phyloP scores from a whole-genome alignment of 495 filamentous ascomycete species.

The Penicillium fimorum region DNA sequence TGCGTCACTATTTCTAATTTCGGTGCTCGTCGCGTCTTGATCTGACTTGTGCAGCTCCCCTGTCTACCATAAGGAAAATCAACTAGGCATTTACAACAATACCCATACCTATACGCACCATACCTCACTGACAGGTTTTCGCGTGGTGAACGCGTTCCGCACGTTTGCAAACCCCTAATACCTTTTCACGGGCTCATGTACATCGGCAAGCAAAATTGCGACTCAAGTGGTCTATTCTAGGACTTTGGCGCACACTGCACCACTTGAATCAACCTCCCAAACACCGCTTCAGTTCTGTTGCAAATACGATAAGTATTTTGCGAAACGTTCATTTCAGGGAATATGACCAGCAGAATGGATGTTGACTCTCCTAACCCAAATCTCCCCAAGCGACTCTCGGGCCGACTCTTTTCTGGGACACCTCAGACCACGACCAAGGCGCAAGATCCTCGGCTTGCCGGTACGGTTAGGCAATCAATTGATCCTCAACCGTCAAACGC shows the following conservation, averaged over 20 bases:
- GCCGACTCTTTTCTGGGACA: neutral
- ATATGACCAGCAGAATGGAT: conserved; percentile 4
- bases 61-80: neutral
- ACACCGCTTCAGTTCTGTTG: neutral
- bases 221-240: neutral
- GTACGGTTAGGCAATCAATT: neutral
- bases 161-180: neutral
- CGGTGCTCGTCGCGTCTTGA: neutral
- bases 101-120: neutral
- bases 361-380: neutral
- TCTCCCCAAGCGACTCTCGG: neutral
- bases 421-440: neutral
- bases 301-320: conserved; percentile 6
- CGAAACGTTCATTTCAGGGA: neutral
- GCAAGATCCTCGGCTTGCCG: conserved; percentile 7
- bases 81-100: neutral
- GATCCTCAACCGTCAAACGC: neutral
- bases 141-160: neutral
- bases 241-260: neutral
- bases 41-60: neutral
- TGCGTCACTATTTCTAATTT: neutral
- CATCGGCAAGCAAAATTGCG: neutral
- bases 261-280: neutral
- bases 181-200: no score
- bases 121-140: neutral